Evolutionary conservation across 1,139 yeast species (phyloP).

Genomic region (Geotrichum klebahnii): DNA sequence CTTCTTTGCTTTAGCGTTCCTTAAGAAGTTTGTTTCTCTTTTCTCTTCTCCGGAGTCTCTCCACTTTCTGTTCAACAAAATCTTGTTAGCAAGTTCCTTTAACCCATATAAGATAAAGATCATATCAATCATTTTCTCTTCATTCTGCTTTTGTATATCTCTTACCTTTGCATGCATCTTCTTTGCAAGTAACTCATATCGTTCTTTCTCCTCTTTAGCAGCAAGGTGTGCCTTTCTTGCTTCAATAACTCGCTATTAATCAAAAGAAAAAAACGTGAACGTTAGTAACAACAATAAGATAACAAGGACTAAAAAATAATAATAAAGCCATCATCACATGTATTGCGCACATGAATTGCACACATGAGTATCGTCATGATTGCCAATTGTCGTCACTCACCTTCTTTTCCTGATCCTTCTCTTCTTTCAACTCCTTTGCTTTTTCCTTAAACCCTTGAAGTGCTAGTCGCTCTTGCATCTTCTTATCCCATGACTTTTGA

Average conservation of each 20-base stretch:
- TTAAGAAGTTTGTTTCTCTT: constrained; percentile 44
- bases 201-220: constrained; percentile 43
- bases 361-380: no score
- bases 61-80: no score
- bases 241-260: constrained; percentile 28
- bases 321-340: no score
- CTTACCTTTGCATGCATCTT: constrained; percentile 42
- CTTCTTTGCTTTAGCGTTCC: constrained; percentile 36
- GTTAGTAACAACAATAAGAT: no score
- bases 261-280: no score
- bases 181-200: constrained; percentile 41
- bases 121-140: no score
- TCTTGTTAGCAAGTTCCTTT: no score
- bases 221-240: constrained; percentile 39
- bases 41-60: constrained; percentile 40
- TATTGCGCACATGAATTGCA: no score
- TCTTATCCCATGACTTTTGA: constrained; percentile 38
- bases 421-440: constrained; percentile 40
- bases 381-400: no score
- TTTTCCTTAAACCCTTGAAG: constrained; percentile 36
- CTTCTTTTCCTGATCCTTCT: constrained; percentile 37
- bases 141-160: no score
- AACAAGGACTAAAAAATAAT: no score
- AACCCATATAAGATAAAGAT: no score
- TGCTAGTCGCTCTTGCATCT: constrained; percentile 34